Evolutionary conservation across 495 filamentous ascomycete species (phyloP).

Genomic region (Trichoderma reesei): DNA sequence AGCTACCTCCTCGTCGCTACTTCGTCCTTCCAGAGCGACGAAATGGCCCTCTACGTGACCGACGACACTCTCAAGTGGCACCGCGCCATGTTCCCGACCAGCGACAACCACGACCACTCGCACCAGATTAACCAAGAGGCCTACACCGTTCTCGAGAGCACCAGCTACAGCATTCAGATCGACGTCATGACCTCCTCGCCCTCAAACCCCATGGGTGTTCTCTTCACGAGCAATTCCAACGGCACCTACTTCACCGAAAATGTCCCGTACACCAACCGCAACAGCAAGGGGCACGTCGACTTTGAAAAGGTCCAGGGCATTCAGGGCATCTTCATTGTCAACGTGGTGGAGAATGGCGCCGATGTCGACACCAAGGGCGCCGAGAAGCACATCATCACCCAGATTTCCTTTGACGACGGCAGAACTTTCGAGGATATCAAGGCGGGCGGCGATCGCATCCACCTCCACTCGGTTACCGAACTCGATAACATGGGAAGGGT

Average conservation of each 20-base stretch:
- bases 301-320: slow-evolving; percentile 87
- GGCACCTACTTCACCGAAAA: slow-evolving; percentile 91
- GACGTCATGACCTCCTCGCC: slow-evolving; percentile 67
- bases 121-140: slow-evolving; percentile 75
- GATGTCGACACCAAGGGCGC: slow-evolving; percentile 49
- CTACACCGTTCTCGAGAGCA: slow-evolving; percentile 90
- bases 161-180: slow-evolving; percentile 93
- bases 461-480: slow-evolving; percentile 85
- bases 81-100: slow-evolving; percentile 72
- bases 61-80: slow-evolving; percentile 80
- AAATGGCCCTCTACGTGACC: slow-evolving; percentile 76
- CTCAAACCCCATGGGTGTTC: slow-evolving; percentile 63
- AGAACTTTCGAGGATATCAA: slow-evolving; percentile 53
- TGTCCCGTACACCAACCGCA: slow-evolving; percentile 81
- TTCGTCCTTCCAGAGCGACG: slow-evolving; percentile 66
- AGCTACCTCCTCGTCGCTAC: slow-evolving; percentile 78
- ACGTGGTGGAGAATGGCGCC: slow-evolving; percentile 78
- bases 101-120: slow-evolving; percentile 34
- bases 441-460: slow-evolving; percentile 53
- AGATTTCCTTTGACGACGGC: slow-evolving; percentile 92
- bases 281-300: slow-evolving; percentile 61
- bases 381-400: slow-evolving; percentile 57
- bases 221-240: slow-evolving; percentile 92
- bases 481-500: slow-evolving; percentile 71
- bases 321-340: slow-evolving; percentile 84